Percentiles rank a stretch among this genome's conserved stretches.
Conservation (phyloP, 140 eudicot species). For the Oenanthe javanica region DNA sequence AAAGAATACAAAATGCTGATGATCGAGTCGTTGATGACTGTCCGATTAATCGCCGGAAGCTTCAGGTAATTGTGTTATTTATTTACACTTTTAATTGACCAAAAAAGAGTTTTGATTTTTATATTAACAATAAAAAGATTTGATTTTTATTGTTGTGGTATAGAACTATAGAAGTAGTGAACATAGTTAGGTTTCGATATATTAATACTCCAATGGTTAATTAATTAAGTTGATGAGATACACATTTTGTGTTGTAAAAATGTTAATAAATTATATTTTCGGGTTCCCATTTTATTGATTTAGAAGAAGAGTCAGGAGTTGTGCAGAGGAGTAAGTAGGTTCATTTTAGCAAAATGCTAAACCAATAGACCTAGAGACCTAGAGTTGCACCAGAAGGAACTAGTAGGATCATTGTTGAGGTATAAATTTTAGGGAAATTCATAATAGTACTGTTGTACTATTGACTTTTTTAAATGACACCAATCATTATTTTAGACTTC, state of each 20-base stretch:
- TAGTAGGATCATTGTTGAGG: conserved; percentile 87
- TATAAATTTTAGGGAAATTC: conserved; percentile 3
- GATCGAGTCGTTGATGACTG: conserved; percentile 55
- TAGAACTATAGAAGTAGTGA: no score
- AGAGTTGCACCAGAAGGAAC: conserved; percentile 67
- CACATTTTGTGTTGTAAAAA: background rate
- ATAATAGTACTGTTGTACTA: no score
- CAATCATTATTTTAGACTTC: no score
- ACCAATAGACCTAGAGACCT: conserved; percentile 42
- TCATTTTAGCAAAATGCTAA: conserved; percentile 66
- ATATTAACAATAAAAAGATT: no score
- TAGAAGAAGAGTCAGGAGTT: conserved; percentile 43
- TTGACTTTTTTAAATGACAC: no score
- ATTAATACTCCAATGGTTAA: background rate
- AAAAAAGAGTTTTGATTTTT: no score
- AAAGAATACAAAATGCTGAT: conserved; percentile 27
- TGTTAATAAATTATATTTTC: no score
- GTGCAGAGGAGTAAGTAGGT: conserved; percentile 53
- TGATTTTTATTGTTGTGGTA: no score
- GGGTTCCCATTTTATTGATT: background rate
- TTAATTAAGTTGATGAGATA: background rate
- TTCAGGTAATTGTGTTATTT: background rate
- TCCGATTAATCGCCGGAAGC: conserved; percentile 36
- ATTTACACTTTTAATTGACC: background rate
- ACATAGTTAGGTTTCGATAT: background rate